Evolutionary conservation across 2,329 filamentous ascomycete genomes (phyloP), one percentile per base, ranked within the genome.

Genomic region (Penicillium sp.): DNA sequence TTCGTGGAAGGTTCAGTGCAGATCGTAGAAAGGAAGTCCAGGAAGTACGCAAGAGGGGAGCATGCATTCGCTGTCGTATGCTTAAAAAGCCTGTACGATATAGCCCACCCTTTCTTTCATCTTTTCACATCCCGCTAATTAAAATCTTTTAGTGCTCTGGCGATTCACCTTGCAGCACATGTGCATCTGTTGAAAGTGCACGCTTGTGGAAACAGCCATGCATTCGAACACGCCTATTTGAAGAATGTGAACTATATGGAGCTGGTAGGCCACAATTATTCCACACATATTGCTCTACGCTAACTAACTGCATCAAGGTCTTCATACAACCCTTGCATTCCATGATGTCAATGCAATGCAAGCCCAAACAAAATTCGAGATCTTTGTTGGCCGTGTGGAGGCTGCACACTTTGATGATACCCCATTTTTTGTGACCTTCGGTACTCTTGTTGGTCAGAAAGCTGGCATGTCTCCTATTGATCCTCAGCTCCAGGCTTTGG

Each of bases 11-110:
- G n/a, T 85, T 86, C 63, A 76, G 78, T 28, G 80, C 82, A 45
- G 74, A 76, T 21, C 73, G 83, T 58, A 77, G 83, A 33, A 79
- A 82, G 60, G 81, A 85, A 64, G 83, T 85, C 1, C 79, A 83
- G 60, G 78, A 82, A 59, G 79, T 84, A 33, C 77, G 83, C 23
- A 84, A 85, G 66, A 75, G 78, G 52, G 83, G 83, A 12, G 83
- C 83, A 7, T 86, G 83, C 63, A 79, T 85, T 60, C 79, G 83
- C 33, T 86, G 83, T 65, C 80, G 83, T 14, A 85, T 86, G 83
- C 71, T 86, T 23, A 86, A 85, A 70, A 86, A 86, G 63, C 80
- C 82, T 38, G 74, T 76, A 71, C 60, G 68, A 42, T 48, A 33
- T 14, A 24, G 8, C 46, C 20, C 5, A 30, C 30, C 4, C 24